Conservation (phyloP, 2,329 filamentous ascomycete genomes). For the Trichoderma afroharzianum region DNA sequence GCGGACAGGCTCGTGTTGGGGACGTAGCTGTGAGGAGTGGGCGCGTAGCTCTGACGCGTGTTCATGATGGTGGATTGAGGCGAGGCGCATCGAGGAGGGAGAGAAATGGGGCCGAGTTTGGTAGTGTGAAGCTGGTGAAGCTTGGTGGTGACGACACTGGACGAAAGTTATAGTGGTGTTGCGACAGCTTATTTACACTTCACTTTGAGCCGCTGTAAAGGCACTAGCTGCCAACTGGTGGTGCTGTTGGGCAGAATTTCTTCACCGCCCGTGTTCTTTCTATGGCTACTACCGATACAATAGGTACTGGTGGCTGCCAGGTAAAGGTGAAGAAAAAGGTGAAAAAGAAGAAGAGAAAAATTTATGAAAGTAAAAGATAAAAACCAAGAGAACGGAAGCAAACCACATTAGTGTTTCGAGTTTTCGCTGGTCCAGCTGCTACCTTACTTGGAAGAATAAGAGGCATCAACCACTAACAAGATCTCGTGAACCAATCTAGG, state of each 20-base stretch:
- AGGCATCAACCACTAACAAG: neutral
- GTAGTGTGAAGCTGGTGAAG: neutral
- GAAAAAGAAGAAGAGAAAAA: too few species aligned
- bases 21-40: conserved; percentile 86
- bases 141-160: neutral
- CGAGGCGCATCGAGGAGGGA: conserved; percentile 29
- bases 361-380: neutral
- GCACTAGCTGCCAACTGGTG: neutral
- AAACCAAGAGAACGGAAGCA: neutral
- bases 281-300: too few species aligned
- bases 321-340: neutral
- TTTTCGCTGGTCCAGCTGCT: neutral
- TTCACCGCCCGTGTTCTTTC: conserved; percentile 32
- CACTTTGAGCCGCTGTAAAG: neutral
- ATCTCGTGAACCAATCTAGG: neutral
- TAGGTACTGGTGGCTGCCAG: too few species aligned
- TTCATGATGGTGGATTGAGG: conserved; percentile 43
- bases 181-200: neutral
- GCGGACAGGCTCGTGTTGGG: conserved; percentile 79
- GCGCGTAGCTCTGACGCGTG: conserved; percentile 71
- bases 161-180: conserved; percentile 3
- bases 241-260: conserved; percentile 30
- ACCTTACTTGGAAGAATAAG: neutral
- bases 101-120: neutral
- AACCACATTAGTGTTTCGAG: neutral